phyloP scores from a whole-genome alignment of 2,329 filamentous ascomycete species.

The Colletotrichum brevisporum region DNA sequence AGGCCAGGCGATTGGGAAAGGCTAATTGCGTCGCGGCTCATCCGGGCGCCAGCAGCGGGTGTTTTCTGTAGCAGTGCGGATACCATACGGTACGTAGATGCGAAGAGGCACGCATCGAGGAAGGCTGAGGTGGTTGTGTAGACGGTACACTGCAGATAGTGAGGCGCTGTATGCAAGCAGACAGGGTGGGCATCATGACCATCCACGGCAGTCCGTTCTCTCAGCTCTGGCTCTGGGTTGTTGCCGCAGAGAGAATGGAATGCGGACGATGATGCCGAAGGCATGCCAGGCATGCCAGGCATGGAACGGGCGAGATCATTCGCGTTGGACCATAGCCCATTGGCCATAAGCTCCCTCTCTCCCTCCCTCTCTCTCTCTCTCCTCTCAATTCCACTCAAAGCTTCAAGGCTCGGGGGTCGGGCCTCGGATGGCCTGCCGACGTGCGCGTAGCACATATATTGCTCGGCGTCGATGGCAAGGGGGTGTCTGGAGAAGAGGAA shows the following conservation, averaged over 20 bases:
- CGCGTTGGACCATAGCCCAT: background rate
- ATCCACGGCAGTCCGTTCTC: too few species aligned
- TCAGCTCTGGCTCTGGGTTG: too few species aligned
- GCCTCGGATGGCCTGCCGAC: constrained; percentile 34
- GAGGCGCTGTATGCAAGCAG: too few species aligned
- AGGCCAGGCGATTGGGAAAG: constrained; percentile 19
- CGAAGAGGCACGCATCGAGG: too few species aligned
- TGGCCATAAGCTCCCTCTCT: too few species aligned
- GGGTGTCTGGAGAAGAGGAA: background rate
- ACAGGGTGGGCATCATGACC: too few species aligned
- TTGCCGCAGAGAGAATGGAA: background rate
- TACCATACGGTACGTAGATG: background rate
- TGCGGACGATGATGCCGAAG: constrained; percentile 9
- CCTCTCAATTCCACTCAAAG: too few species aligned
- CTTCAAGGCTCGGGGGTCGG: constrained; percentile 1
- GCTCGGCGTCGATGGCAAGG: constrained; percentile 4
- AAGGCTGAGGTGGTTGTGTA: too few species aligned
- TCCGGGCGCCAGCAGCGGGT: background rate
- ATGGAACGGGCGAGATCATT: background rate
- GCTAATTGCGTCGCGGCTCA: constrained; percentile 1
- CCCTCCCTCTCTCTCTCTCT: too few species aligned
- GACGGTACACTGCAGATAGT: too few species aligned
- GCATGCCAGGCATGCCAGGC: background rate
- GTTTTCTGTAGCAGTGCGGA: background rate
- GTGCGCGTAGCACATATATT: constrained; percentile 26